These are phyloP conservation scores for Amniculicola lignicola DNA, from an alignment of 495 filamentous ascomycete genomes.

Conservation along the genomic window DNA sequence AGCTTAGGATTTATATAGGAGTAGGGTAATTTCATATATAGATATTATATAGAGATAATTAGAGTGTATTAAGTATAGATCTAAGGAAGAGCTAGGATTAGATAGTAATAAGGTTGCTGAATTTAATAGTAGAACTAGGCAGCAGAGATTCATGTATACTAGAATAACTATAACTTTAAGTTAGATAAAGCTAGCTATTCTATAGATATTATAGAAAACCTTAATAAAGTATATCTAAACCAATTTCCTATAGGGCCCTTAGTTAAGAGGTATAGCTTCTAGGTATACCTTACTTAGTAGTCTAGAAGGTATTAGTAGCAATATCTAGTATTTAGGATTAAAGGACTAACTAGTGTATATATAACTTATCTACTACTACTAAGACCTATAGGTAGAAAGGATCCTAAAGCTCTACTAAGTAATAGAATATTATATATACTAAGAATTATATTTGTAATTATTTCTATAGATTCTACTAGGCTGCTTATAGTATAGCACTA, in stretches of 20 bases:
- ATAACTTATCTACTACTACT: conserved; percentile 3
- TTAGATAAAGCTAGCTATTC: not conserved
- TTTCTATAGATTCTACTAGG: too few species aligned
- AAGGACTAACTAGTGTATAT: conserved; percentile 2
- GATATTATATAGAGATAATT: conserved; percentile 11
- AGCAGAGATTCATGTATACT: too few species aligned
- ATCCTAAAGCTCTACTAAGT: too few species aligned
- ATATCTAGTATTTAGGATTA: conserved; percentile 6
- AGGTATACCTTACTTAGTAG: not conserved
- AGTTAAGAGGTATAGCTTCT: too few species aligned
- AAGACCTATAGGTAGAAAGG: conserved; percentile 12
- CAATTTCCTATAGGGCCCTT: conserved; percentile 5
- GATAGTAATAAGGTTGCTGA: not conserved
- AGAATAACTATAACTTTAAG: not conserved
- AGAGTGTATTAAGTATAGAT: conserved; percentile 3
- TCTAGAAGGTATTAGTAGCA: conserved; percentile 8
- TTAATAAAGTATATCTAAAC: conserved; percentile 3
- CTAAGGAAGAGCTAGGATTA: conserved; percentile 4
- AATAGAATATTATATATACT: too few species aligned
- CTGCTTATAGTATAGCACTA: too few species aligned
- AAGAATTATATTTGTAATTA: too few species aligned
- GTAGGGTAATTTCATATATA: too few species aligned
- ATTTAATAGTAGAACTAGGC: too few species aligned
- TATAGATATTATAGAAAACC: not conserved
- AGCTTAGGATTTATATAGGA: too few species aligned